These are phyloP conservation scores for Kwoniella sp. DNA, from an alignment of 768 basidiomycete genomes.

Conservation along the genomic window DNA sequence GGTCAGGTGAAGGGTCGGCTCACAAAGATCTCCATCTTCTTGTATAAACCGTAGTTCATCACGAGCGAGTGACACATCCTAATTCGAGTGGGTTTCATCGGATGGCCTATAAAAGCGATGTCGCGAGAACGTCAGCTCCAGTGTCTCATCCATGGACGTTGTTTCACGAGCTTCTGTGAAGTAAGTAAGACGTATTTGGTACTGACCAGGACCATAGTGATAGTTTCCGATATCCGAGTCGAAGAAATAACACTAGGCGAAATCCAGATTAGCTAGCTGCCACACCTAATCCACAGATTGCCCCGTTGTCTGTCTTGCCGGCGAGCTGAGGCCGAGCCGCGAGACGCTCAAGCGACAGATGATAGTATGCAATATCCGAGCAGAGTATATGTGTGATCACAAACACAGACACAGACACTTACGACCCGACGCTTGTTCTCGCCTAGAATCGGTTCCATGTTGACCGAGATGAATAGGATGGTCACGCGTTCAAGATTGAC, in stretches of 20 bases:
- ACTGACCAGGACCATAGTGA: constrained; percentile 78
- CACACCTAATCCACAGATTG: too few species aligned
- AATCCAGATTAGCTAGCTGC: neutral
- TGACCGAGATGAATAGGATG: constrained; percentile 5
- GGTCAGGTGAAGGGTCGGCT: constrained; percentile 55
- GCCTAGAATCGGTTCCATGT: constrained; percentile 68
- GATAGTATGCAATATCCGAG: too few species aligned
- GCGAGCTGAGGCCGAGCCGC: too few species aligned
- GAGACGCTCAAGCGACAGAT: too few species aligned
- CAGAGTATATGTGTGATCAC: too few species aligned
- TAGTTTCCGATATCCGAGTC: constrained; percentile 99
- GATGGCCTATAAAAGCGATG: constrained; percentile 67
- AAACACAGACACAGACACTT: constrained; percentile 54
- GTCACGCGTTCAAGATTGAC: too few species aligned
- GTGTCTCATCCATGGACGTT: too few species aligned
- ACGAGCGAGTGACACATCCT: constrained; percentile 99
- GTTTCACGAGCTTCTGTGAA: too few species aligned
- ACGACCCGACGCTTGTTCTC: constrained; percentile 89
- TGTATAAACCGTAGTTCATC: constrained; percentile 99
- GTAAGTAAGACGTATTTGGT: neutral
- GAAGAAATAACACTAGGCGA: constrained; percentile 90
- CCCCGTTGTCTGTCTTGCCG: too few species aligned
- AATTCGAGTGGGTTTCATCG: constrained; percentile 97
- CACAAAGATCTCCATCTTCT: constrained; percentile 99
- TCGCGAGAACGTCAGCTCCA: neutral